Evolutionary conservation across 2,329 filamentous ascomycete genomes (phyloP), one percentile per base, ranked within the genome.

Genomic region (Harringtonia aguacate): DNA sequence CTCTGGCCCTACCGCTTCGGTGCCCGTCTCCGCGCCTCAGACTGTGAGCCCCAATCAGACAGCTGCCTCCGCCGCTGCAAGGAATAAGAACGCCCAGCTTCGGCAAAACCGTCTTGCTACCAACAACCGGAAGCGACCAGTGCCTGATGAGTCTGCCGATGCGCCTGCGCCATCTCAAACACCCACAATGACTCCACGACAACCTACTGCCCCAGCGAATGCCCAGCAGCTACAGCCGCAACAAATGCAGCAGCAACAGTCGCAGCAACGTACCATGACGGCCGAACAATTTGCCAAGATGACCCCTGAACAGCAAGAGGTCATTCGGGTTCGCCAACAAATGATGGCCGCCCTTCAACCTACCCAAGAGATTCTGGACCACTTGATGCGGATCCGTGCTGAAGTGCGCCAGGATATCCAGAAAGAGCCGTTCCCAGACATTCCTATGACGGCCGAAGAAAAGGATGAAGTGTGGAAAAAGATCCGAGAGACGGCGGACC

Each of bases 401-500:
- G 61, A 66, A 34, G 57, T 60, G 34, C 52, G 64, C 39, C 57
- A 57, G 14, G 56, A 61, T 8, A 61, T 63, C 15, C 36, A 52
- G 14, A 59, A 63, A 41, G 68, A 73, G 41, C 53, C 57, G 4
- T 61, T 68, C 51, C 54, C 59, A 0, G 67, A 71, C n/a, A 66
- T 75, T 28, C 55, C 58, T 0, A 72, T 76, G 69, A 61, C 54
- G 4, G 57, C 60, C 0, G 60, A 69, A 14, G 66, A 73, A 45
- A 60, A 65, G 41, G 53, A 57, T 7, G 68, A 75, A 17, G 68
- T 65, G 2, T 60, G 59, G 9, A 50, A 53, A n/a, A 73, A 68
- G 53, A 61, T 75, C 2, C 53, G 57, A 41, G 60, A 60, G 8
- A 63, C 69, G 20, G 58, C 61, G 2, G 49, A 55, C 1, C 65